phyloP scores from a whole-genome alignment of 2,329 filamentous ascomycete genomes.

The Apiospora aurea region DNA sequence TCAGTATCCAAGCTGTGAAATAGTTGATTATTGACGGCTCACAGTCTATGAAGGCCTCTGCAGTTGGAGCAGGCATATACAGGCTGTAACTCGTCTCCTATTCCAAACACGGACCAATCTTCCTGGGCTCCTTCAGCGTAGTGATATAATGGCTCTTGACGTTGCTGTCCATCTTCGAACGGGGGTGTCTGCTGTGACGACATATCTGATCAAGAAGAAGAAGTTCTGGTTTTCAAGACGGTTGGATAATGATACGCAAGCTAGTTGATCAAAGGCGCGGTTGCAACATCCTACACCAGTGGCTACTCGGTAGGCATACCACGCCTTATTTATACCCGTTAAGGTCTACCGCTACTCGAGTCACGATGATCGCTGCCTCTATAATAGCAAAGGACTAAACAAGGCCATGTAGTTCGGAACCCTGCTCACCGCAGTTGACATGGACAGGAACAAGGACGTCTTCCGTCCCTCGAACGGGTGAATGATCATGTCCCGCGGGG shows the following conservation, averaged over 20 bases:
- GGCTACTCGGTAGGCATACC: no score
- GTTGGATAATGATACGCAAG: not conserved
- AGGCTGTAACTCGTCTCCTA: not conserved
- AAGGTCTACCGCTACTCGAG: not conserved
- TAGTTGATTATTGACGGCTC: not conserved
- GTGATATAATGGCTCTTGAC: not conserved
- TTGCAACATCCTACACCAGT: no score
- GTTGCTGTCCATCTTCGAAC: not conserved
- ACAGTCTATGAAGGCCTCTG: not conserved
- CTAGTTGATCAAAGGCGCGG: not conserved
- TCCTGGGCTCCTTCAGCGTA: not conserved
- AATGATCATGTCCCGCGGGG: not conserved
- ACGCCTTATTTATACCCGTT: not conserved
- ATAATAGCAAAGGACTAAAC: not conserved
- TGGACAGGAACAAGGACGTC: not conserved
- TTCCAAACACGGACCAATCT: not conserved
- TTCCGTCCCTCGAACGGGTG: not conserved
- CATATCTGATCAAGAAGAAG: not conserved
- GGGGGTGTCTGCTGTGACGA: not conserved
- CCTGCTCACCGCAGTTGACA: not conserved
- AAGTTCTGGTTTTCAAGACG: accelerated
- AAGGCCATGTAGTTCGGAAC: not conserved
- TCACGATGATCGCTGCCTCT: not conserved
- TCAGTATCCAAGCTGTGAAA: not conserved
- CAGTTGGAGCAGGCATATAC: not conserved